Base-by-base conservation (phyloP, 768 basidiomycete species). In the Suillus tomentosus region DNA sequence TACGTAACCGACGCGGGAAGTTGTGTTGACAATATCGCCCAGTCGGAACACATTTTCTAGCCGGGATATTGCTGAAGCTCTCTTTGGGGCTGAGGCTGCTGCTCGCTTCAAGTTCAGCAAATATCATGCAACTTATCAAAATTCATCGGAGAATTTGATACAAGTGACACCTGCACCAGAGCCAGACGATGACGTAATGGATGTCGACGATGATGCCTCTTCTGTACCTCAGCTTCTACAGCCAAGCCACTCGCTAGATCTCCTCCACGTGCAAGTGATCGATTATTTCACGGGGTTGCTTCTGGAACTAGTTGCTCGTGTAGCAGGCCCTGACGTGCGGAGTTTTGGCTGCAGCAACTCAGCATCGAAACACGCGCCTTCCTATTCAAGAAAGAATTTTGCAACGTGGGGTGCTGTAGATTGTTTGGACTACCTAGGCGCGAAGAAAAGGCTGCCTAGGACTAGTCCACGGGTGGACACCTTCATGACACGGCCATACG, bases 251-350 rank as follows among this genome's bases (percentile, higher is more conserved):
- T 81, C 88, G 5, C 79, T 88, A 64, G 88, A 89, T 74, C 76
- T 81, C 65, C 81, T 92, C 56, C 91, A 92, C 72, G 73, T 85
- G 24, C 85, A 89, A 67, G 82, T 91, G 56, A 81, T 90, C 58
- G 85, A 88, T 48, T 86, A 91, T 73, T 92, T 92, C 71, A 81
- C 81, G 39, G 80, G 82, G 57, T 74, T 90, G 60, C 79, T 93
- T 54, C 74, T 81, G 40, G 85, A 85, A 57, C 79, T 91, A 3
- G 87, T 84, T 37, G 78, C 74, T 57, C 82, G 82, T 62, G 82
- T 87, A 8, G 85, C 82, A 10, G 86, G 82, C 3, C 71, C 76
- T 40, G 82, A 83, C 62, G 79, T 84, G 37, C 72, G 74, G 51
- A 72, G 71, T 39, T 78, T 81, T 63, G 81, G 79, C 34, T 45